Percentiles rank a stretch among this genome's conserved stretches.
phyloP scores from a whole-genome alignment of 2,329 filamentous ascomycete genomes.

The Bipolaris gigantea region DNA sequence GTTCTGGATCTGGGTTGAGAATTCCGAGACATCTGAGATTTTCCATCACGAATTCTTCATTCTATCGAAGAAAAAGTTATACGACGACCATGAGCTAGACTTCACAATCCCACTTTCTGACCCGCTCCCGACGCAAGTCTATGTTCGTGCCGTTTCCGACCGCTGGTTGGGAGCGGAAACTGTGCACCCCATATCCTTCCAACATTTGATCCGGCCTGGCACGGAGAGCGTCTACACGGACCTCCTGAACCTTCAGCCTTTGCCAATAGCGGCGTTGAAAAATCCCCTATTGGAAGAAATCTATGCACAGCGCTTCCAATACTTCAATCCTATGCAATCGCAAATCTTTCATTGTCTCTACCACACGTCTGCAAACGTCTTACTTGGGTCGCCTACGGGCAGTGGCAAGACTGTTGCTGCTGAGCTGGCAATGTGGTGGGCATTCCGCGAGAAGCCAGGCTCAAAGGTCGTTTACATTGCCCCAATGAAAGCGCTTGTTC shows the following conservation, averaged over 20 bases:
- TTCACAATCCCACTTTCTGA: slow-evolving; percentile 96
- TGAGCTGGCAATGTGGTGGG: slow-evolving; percentile 99
- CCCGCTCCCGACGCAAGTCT: slow-evolving; percentile 92
- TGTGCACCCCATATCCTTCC: slow-evolving; percentile 92
- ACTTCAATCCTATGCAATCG: slow-evolving; percentile 99
- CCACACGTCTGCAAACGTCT: slow-evolving; percentile 85
- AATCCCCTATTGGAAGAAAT: slow-evolving; percentile 86
- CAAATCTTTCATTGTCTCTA: slow-evolving; percentile 98
- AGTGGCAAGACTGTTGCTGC: slow-evolving; percentile 97
- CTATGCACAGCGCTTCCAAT: slow-evolving; percentile 86
- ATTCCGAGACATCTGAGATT: slow-evolving; percentile 95
- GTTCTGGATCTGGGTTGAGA: slow-evolving; percentile 99
- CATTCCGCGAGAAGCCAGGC: slow-evolving; percentile 88
- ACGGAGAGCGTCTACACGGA: slow-evolving; percentile 98
- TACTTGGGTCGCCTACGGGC: slow-evolving; percentile 92
- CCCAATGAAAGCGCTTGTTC: slow-evolving; percentile 97
- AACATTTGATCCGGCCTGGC: slow-evolving; percentile 94
- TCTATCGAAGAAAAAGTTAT: slow-evolving; percentile 81
- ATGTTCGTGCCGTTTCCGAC: slow-evolving; percentile 91
- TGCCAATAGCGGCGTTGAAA: slow-evolving; percentile 83
- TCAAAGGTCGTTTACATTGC: slow-evolving; percentile 99
- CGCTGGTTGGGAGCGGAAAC: slow-evolving; percentile 96
- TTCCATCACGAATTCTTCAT: slow-evolving; percentile 99
- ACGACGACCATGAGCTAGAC: slow-evolving; percentile 96
- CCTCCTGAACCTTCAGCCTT: slow-evolving; percentile 83